Evolutionary conservation across 768 basidiomycete genomes (phyloP).

Genomic region (Mycena capillaripes): DNA sequence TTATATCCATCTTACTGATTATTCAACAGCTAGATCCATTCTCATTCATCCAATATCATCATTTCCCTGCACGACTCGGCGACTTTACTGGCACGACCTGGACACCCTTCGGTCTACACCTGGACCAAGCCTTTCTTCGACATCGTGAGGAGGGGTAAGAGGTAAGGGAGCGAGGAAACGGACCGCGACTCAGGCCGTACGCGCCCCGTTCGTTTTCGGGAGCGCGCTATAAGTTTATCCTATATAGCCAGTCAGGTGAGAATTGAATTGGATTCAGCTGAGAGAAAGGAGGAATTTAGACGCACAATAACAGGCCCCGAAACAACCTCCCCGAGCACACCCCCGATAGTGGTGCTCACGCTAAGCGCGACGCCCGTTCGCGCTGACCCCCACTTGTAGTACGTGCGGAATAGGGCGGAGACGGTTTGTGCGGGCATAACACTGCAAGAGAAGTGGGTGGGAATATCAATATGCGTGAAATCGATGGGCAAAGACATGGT

Average conservation of each 20-base stretch:
- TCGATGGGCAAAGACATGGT: not conserved
- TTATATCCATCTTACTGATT: no score
- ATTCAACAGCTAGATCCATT: no score
- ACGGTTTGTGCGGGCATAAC: conserved; percentile 40
- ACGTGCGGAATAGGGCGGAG: conserved; percentile 33
- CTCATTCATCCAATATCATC: no score
- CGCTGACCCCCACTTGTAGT: conserved; percentile 35
- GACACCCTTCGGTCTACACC: no score
- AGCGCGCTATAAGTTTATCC: conserved; percentile 36
- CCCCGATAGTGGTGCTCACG: conserved; percentile 36
- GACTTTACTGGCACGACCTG: no score
- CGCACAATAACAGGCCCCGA: conserved; percentile 38
- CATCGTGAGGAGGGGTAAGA: no score
- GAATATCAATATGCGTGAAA: no score
- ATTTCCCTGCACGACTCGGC: no score
- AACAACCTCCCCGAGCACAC: conserved; percentile 36
- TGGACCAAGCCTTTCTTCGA: no score
- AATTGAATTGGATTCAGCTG: no score
- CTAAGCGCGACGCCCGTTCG: conserved; percentile 37
- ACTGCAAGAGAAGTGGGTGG: not conserved
- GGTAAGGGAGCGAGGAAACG: not conserved
- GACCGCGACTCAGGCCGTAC: conserved; percentile 34
- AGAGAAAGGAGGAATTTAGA: no score
- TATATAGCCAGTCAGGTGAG: not conserved
- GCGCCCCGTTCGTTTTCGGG: conserved; percentile 25